Base-by-base conservation (phyloP, 805 yeast genomes). In the Metschnikowia peoriensis region DNA sequence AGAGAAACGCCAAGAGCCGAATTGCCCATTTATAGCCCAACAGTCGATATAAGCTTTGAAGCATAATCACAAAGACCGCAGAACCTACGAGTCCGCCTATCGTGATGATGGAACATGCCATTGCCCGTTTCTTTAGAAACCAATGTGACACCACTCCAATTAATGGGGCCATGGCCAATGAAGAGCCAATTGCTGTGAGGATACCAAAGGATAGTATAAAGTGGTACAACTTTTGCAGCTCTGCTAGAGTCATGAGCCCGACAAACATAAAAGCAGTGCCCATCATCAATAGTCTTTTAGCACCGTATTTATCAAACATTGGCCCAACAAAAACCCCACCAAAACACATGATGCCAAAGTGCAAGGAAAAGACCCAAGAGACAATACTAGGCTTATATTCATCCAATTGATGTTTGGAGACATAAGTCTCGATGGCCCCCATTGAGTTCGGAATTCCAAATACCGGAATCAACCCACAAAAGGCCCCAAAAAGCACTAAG, bases 1-100 rank as follows among this genome's bases (percentile, higher is more conserved):
- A 77, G 10, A 80, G 62, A 56, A 82, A 75, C 0, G 80, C 81
- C 45, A 80, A 65, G 14, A 74, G 67, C 47, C 86, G 69, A 42
- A 79, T 69, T 4, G 82, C 77, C 85, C 86, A 82, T 10, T 69
- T 71, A 58, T 78, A 81, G 1, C 86, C 86, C 27, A 79, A 70
- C 12, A 64, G 60, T 1, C 61, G 62, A 57, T 81, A 84, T 29
- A 84, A 63, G 34, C 71, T 69, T 55, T 81, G 74, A 55, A 84
- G 71, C 66, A 82, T 73, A 47, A 81, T 66, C 3, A 87, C 85
- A 67, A 84, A 77, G 8, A 10, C 76, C 58, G 50, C 81, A 70
- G 83, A 82, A 4, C 85, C 85, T 10, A 79, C 59, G 5, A 82
- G 74, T 0, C 83, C 80, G 14, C 84, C 84, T 8, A 76, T 61